A percentile compares a stretch with the other conserved stretches of the same genome.
Conservation (phyloP, 2,329 filamentous ascomycete genomes). For the Paecilomyces variotii region DNA sequence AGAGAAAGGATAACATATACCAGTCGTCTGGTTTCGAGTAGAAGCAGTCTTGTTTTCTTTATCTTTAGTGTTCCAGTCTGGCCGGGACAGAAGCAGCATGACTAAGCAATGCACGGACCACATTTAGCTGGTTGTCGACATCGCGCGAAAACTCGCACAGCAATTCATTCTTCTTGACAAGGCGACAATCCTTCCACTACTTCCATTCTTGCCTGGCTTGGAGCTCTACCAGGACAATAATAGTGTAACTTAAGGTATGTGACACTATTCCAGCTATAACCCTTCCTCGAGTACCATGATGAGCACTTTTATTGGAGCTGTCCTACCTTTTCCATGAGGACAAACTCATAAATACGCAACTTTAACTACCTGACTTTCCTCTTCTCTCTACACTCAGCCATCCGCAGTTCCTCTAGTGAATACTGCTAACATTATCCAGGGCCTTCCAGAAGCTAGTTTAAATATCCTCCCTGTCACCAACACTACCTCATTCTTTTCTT, state of each 20-base stretch:
- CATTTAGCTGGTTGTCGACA: background rate
- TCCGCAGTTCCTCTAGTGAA: constrained; percentile 1
- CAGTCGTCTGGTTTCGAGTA: too few relatives aligned
- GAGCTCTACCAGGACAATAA: background rate
- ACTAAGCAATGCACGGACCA: background rate
- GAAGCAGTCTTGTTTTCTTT: background rate
- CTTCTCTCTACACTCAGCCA: constrained; percentile 1
- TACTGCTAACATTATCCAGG: constrained; percentile 20
- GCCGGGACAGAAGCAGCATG: background rate
- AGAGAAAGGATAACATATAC: too few relatives aligned
- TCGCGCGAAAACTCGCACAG: background rate
- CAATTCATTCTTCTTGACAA: background rate
- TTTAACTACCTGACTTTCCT: constrained; percentile 12
- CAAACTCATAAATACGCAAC: constrained; percentile 50
- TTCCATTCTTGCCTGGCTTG: background rate
- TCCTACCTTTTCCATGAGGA: constrained; percentile 59
- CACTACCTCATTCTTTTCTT: constrained; percentile 3
- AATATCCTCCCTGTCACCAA: constrained; percentile 13
- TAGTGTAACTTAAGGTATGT: background rate
- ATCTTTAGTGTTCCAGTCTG: background rate
- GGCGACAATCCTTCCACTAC: background rate
- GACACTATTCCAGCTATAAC: background rate
- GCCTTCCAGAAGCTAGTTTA: constrained; percentile 23
- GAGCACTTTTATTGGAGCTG: constrained; percentile 68
- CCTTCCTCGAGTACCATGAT: constrained; percentile 40